Conservation (phyloP, 2,329 filamentous ascomycete species). For the Aspergillus pseudoviridinutans region DNA sequence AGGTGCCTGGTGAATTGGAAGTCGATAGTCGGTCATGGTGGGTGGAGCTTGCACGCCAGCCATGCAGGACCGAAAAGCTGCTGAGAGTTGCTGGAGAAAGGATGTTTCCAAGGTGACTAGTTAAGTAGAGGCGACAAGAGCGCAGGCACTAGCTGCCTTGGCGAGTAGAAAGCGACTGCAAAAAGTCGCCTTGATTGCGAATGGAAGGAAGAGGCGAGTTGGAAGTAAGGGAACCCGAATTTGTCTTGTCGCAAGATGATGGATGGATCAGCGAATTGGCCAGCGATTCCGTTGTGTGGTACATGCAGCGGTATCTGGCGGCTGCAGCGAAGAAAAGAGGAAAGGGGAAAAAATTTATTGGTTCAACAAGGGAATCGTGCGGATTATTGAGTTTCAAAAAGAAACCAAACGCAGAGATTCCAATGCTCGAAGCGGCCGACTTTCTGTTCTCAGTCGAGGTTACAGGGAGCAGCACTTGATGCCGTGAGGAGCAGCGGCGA, state of each 20-base stretch:
- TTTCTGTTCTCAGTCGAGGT: neutral
- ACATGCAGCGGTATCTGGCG: conserved; percentile 4
- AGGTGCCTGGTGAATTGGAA: conserved; percentile 33
- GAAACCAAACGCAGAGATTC: neutral
- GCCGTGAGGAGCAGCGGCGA: neutral
- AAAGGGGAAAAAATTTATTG: neutral
- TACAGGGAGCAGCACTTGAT: neutral
- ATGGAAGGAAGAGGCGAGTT: neutral
- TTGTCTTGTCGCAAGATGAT: neutral
- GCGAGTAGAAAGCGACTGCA: neutral
- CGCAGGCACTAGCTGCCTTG: neutral
- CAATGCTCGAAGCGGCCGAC: neutral
- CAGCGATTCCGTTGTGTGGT: conserved; percentile 6
- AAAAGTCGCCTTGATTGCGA: neutral
- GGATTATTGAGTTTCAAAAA: neutral
- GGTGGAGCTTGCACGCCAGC: conserved; percentile 24
- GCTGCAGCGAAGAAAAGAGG: neutral
- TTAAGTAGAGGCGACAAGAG: neutral
- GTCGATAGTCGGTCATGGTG: conserved; percentile 37
- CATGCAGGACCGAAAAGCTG: conserved; percentile 16
- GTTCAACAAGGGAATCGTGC: neutral
- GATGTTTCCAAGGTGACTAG: neutral
- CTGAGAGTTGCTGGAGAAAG: neutral
- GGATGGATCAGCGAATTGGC: conserved; percentile 6
- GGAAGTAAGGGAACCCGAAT: conserved; percentile 2